phyloP scores from a whole-genome alignment of 306 rosid genomes.

The Arachis hypogaea region DNA sequence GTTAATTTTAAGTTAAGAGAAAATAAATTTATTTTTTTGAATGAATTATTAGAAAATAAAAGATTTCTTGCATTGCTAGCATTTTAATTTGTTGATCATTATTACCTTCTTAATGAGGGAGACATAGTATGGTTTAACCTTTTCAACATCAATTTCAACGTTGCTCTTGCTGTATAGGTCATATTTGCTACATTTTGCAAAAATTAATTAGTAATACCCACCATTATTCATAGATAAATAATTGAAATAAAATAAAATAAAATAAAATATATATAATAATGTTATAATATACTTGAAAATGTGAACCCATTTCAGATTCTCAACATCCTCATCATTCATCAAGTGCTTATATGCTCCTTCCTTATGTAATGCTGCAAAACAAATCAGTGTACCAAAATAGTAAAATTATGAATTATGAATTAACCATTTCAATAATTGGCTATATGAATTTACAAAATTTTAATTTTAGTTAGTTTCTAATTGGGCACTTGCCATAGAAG shows the following conservation, averaged over 20 bases:
- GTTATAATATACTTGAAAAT: constrained; percentile 62
- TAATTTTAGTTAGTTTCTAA: neutral
- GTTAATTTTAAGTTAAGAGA: neutral
- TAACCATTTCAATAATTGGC: neutral
- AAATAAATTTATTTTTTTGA: neutral
- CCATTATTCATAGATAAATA: constrained; percentile 5
- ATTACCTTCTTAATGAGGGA: constrained; percentile 73
- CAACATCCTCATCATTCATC: constrained; percentile 76
- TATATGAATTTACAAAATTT: too few species aligned
- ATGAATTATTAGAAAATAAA: neutral
- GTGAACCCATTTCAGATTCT: constrained; percentile 76
- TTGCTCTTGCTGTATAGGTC: constrained; percentile 92
- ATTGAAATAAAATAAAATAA: neutral
- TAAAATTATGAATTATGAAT: constrained; percentile 18
- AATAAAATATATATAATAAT: neutral
- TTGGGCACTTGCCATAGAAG: constrained; percentile 59
- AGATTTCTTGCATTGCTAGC: neutral
- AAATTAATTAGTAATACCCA: neutral
- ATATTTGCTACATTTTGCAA: constrained; percentile 59
- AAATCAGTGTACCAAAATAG: neutral
- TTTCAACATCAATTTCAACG: constrained; percentile 59
- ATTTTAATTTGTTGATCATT: too few species aligned
- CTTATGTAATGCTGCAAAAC: constrained; percentile 67
- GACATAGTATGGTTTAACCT: constrained; percentile 80
- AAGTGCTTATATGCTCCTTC: constrained; percentile 70